Conservation (phyloP, 2,329 filamentous ascomycete species). For the Neonectria ditissima region DNA sequence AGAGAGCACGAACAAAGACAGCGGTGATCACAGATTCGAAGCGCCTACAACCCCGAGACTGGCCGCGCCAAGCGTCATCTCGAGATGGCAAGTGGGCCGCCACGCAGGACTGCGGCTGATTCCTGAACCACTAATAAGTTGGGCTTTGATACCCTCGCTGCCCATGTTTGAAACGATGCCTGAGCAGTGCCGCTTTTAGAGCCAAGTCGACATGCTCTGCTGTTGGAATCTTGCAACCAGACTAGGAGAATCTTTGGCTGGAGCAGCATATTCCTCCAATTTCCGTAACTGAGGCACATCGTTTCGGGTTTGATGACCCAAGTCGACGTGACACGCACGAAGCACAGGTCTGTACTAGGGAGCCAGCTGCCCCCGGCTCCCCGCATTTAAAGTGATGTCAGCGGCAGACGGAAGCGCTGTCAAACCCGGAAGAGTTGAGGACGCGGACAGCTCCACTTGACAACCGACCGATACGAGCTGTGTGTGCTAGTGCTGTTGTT, state of each 20-base stretch:
- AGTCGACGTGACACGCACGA: not conserved
- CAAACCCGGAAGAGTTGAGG: not conserved
- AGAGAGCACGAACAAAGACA: not conserved
- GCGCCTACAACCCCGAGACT: not conserved
- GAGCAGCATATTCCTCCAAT: not conserved
- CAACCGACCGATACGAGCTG: not conserved
- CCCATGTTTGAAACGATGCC: not conserved
- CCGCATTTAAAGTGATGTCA: constrained; percentile 1
- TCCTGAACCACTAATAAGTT: constrained; percentile 3
- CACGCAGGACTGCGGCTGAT: constrained; percentile 10
- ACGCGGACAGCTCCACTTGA: not conserved
- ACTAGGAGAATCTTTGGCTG: not conserved
- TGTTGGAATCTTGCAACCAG: not conserved
- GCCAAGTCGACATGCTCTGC: not conserved
- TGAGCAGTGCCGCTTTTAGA: not conserved
- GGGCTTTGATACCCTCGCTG: not conserved
- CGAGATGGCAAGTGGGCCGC: constrained; percentile 1
- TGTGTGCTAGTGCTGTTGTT: not conserved
- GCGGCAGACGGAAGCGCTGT: not conserved
- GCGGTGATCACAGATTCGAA: not conserved
- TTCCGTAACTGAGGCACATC: not conserved
- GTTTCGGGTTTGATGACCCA: not conserved
- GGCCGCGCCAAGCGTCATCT: not conserved
- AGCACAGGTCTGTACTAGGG: too few relatives aligned
- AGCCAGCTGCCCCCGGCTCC: not conserved